phyloP scores from a whole-genome alignment of 352 stramenopile genomes.

The Phytophthora chlamydospora region DNA sequence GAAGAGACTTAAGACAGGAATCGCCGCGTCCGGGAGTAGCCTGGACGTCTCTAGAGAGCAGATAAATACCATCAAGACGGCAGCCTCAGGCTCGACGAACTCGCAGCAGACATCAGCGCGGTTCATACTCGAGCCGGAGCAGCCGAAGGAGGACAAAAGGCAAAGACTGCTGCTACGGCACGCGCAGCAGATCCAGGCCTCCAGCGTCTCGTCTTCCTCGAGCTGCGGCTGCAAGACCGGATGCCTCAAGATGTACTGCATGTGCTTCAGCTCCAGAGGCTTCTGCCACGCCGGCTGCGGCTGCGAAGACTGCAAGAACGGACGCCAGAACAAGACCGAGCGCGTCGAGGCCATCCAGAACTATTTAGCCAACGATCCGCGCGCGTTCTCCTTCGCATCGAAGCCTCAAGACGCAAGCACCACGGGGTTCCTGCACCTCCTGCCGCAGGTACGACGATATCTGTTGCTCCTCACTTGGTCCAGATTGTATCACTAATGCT shows the following conservation, averaged over 20 bases:
- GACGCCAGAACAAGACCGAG: constrained; percentile 54
- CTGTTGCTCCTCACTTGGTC: not conserved
- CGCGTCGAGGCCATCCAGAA: constrained; percentile 78
- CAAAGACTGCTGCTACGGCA: constrained; percentile 55
- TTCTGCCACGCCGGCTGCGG: constrained; percentile 75
- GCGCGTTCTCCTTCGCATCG: constrained; percentile 74
- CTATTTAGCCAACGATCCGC: constrained; percentile 78
- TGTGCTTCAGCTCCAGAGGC: constrained; percentile 84
- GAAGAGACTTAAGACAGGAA: constrained; percentile 34
- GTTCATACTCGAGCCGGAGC: constrained; percentile 32
- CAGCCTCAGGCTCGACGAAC: constrained; percentile 15
- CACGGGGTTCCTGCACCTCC: constrained; percentile 67
- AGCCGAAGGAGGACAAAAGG: constrained; percentile 50
- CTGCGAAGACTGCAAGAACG: constrained; percentile 82
- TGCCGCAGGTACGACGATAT: constrained; percentile 52
- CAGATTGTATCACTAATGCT: constrained; percentile 2
- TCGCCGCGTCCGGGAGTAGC: constrained; percentile 17
- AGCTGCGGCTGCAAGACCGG: constrained; percentile 88
- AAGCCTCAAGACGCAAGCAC: constrained; percentile 34
- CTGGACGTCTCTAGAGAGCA: constrained; percentile 20
- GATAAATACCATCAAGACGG: constrained; percentile 6
- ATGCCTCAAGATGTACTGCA: constrained; percentile 89
- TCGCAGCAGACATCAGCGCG: constrained; percentile 19
- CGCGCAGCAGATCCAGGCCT: constrained; percentile 74
- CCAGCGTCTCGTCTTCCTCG: constrained; percentile 72